These are phyloP conservation scores for Leccinum uliginosum DNA, from an alignment of 768 basidiomycete species.

Conservation along the genomic window DNA sequence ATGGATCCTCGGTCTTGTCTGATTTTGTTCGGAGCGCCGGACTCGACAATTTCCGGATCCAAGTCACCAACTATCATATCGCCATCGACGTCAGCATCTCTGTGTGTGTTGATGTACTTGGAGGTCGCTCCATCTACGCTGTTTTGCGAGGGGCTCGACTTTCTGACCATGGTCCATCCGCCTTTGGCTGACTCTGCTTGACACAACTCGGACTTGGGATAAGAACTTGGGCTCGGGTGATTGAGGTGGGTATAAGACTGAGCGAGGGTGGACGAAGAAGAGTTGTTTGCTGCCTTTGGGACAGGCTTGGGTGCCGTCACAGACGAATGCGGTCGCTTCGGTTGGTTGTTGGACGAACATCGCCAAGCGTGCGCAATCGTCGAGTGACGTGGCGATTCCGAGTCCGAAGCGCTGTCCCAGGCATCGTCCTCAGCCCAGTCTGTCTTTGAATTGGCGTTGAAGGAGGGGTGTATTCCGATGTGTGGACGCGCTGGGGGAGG, in stretches of 20 bases:
- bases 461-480: slow-evolving; percentile 53
- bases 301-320: slow-evolving; percentile 52
- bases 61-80: slow-evolving; percentile 77
- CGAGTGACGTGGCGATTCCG: slow-evolving; percentile 61
- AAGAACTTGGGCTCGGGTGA: slow-evolving; percentile 71
- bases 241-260: slow-evolving; percentile 80
- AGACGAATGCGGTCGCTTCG: slow-evolving; percentile 27
- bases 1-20: slow-evolving; percentile 48
- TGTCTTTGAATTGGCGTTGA: slow-evolving; percentile 41
- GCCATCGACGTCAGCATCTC: slow-evolving; percentile 65
- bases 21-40: slow-evolving; percentile 33
- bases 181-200: slow-evolving; percentile 42
- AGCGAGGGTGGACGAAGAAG: slow-evolving; percentile 65
- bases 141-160: slow-evolving; percentile 27
- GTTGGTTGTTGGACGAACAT: slow-evolving; percentile 23
- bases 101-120: slow-evolving; percentile 25
- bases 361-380: slow-evolving; percentile 45
- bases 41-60: slow-evolving; percentile 50
- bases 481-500: slow-evolving; percentile 74
- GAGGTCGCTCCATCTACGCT: slow-evolving; percentile 23
- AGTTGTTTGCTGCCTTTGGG: slow-evolving; percentile 42
- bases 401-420: slow-evolving; percentile 82
- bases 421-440: slow-evolving; percentile 87
- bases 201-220: slow-evolving; percentile 48
- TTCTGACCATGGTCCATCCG: slow-evolving; percentile 79